phyloP scores from a whole-genome alignment of 306 rosid genomes.

The Citrullus mucosospermus region DNA sequence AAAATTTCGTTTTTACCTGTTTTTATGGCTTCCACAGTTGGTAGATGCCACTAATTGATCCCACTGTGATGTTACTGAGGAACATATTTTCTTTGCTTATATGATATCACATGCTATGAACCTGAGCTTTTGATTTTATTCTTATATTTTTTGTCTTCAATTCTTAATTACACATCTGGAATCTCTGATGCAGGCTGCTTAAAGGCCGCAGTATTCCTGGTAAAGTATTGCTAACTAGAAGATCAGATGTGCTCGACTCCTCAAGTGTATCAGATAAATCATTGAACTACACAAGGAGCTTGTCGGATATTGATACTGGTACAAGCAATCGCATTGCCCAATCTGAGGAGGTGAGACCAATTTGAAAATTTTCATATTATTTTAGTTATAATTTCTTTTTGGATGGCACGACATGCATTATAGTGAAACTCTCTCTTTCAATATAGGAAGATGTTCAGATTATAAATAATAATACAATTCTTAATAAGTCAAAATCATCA shows the following conservation, averaged over 20 bases:
- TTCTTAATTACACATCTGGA: not conserved
- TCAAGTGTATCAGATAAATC: conserved; percentile 27
- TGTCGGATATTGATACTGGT: conserved; percentile 43
- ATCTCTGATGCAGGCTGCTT: conserved; percentile 44
- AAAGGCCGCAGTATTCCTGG: conserved; percentile 95
- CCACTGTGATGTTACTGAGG: not conserved
- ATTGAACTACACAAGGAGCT: conserved; percentile 41
- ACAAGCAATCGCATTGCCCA: conserved; percentile 43
- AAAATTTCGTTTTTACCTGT: not conserved
- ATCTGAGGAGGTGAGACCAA: conserved; percentile 35
- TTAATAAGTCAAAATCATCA: conserved; percentile 37
- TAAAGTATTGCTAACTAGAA: conserved; percentile 63
- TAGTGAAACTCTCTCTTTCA: conserved; percentile 19
- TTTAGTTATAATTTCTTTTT: not conserved
- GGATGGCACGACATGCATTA: not conserved
- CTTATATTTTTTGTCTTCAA: not conserved
- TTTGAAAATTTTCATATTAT: not conserved
- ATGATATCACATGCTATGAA: not conserved
- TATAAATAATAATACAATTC: conserved; percentile 19
- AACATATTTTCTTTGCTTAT: not conserved
- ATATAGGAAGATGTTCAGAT: conserved; percentile 52
- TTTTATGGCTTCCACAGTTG: not conserved
- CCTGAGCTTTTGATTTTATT: not conserved
- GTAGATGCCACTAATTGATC: not conserved
- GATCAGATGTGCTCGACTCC: conserved; percentile 31